These are phyloP conservation scores for Colletotrichum sp. DNA, from an alignment of 2,329 filamentous ascomycete genomes.

Conservation along the genomic window DNA sequence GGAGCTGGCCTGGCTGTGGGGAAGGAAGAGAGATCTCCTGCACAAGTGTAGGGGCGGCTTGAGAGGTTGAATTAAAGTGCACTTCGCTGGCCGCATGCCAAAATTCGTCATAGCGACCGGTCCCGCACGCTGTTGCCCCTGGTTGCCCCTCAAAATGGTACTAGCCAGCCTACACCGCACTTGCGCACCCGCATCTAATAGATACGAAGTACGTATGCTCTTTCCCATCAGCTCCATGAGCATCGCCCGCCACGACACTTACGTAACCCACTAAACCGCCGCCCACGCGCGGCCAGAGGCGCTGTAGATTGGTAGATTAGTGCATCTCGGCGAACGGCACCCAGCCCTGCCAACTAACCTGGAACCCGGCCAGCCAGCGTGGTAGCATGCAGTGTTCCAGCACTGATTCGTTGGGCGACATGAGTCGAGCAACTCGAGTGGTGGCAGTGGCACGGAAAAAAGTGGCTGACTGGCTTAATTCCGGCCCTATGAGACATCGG, in stretches of 20 bases:
- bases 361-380: not conserved
- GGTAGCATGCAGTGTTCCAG: not conserved
- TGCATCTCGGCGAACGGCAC: not conserved
- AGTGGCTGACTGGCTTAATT: not conserved
- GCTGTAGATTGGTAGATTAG: constrained; percentile 15
- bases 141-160: constrained; percentile 18
- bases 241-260: not conserved
- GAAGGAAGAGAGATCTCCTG: constrained; percentile 15
- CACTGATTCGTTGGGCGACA: not conserved
- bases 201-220: constrained; percentile 10
- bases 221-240: not conserved
- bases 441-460: not conserved
- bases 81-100: constrained; percentile 14
- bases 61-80: constrained; percentile 19
- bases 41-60: constrained; percentile 11
- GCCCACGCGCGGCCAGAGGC: not conserved
- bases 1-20: constrained; percentile 9
- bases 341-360: not conserved
- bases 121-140: constrained; percentile 12
- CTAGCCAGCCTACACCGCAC: constrained; percentile 16
- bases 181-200: not conserved
- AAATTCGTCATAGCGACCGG: constrained; percentile 21
- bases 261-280: not conserved
- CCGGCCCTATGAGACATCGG: not conserved
- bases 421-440: not conserved